A percentile compares a stretch with the other conserved stretches of the same genome.
Conservation (phyloP, 1,284 basidiomycete species). For the Sphagnurus paluster region DNA sequence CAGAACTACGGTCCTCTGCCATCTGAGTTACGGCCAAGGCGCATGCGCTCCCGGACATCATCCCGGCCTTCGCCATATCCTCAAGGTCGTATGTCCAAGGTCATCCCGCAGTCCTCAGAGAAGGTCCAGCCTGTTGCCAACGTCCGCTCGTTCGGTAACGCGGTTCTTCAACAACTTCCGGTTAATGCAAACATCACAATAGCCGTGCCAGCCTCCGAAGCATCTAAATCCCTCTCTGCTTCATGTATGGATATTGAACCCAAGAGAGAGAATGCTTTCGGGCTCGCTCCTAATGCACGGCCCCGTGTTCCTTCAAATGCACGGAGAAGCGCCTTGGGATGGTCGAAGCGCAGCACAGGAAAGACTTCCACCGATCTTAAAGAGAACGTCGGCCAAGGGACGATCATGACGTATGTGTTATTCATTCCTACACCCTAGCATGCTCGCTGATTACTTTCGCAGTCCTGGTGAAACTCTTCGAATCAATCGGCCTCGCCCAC, state of each 20-base stretch:
- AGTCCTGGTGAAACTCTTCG: constrained; percentile 64
- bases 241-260: constrained; percentile 32
- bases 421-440: constrained; percentile 1
- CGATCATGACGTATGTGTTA: constrained; percentile 54
- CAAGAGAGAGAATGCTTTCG: constrained; percentile 37
- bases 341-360: constrained; percentile 56
- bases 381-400: constrained; percentile 44
- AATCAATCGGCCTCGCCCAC: constrained; percentile 66
- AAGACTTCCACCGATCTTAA: constrained; percentile 48
- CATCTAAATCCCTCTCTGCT: constrained; percentile 44
- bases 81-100: constrained; percentile 40
- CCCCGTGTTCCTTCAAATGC: constrained; percentile 55
- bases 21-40: constrained; percentile 60
- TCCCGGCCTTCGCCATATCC: constrained; percentile 77
- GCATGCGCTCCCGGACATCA: constrained; percentile 61
- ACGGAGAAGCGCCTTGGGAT: constrained; percentile 57
- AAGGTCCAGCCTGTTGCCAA: constrained; percentile 25
- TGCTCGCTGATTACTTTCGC: constrained; percentile 1
- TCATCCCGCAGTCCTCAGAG: constrained; percentile 43
- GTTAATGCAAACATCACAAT: constrained; percentile 38
- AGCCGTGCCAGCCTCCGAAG: constrained; percentile 37
- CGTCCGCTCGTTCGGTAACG: too few species aligned
- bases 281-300: constrained; percentile 39
- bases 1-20: constrained; percentile 70
- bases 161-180: constrained; percentile 32